Percentiles rank a stretch among this genome's conserved stretches.
Evolutionary conservation across 1,284 basidiomycete species (phyloP).

Genomic region (Pisolithus thermaeus): DNA sequence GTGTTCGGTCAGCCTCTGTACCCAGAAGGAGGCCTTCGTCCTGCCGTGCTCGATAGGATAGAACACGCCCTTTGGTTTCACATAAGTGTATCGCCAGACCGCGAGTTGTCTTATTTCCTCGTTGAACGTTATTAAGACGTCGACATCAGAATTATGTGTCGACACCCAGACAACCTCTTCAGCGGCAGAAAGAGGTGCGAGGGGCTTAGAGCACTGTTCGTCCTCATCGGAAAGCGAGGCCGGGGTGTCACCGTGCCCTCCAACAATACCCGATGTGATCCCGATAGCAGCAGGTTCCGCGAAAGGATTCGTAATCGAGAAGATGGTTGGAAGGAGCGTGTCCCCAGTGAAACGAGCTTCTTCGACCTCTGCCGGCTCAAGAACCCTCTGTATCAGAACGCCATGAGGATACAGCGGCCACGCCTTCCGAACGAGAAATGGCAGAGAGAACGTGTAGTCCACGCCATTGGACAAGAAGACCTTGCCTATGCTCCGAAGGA

Average conservation of each 20-base stretch:
- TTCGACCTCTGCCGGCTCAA: constrained; percentile 59
- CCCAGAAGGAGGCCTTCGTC: constrained; percentile 66
- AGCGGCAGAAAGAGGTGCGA: constrained; percentile 48
- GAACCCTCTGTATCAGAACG: constrained; percentile 70
- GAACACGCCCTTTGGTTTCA: constrained; percentile 45
- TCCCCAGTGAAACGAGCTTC: constrained; percentile 61
- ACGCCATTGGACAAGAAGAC: constrained; percentile 71
- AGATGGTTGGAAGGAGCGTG: constrained; percentile 67
- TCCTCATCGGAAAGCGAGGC: constrained; percentile 48
- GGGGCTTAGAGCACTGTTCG: constrained; percentile 42
- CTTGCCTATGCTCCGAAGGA: constrained; percentile 69
- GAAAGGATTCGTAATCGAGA: constrained; percentile 70
- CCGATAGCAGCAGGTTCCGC: constrained; percentile 71
- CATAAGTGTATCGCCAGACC: constrained; percentile 67
- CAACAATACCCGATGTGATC: constrained; percentile 50
- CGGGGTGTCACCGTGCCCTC: constrained; percentile 35
- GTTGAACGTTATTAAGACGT: constrained; percentile 55
- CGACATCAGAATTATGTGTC: constrained; percentile 37
- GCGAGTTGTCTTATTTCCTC: constrained; percentile 45
- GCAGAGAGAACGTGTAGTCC: constrained; percentile 75
- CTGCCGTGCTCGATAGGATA: constrained; percentile 48
- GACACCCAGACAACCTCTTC: constrained; percentile 63
- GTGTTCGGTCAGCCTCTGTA: constrained; percentile 51
- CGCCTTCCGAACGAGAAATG: constrained; percentile 72
- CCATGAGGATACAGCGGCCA: constrained; percentile 77